Conservation (phyloP, 768 basidiomycete species). For the Panaeolus papilionaceus region DNA sequence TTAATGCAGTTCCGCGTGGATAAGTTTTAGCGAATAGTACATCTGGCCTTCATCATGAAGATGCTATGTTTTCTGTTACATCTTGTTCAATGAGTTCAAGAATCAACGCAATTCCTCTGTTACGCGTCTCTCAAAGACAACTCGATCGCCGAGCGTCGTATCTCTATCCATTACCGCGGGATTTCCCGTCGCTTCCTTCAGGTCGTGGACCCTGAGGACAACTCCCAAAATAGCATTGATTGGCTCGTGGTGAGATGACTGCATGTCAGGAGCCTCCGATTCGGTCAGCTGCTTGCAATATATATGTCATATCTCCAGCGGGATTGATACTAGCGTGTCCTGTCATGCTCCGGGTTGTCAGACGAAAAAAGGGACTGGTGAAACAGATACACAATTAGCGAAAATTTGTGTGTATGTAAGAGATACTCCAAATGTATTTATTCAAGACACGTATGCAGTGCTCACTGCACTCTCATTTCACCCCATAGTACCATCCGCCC, state of each 20-base stretch:
- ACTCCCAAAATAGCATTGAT: neutral
- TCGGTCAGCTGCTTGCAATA: neutral
- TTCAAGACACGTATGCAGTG: neutral
- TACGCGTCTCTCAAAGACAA: too few species aligned
- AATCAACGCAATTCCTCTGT: too few species aligned
- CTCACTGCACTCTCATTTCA: neutral
- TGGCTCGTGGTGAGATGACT: conserved; percentile 1
- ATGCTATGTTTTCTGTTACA: too few species aligned
- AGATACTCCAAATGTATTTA: neutral
- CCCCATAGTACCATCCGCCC: neutral
- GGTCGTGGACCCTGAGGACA: too few species aligned
- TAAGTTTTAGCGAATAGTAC: neutral
- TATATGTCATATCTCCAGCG: conserved; percentile 1
- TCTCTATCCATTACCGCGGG: too few species aligned
- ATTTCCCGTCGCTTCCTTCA: too few species aligned
- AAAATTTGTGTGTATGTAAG: conserved; percentile 4
- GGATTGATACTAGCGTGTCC: neutral
- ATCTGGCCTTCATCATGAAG: too few species aligned
- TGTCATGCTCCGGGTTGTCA: conserved; percentile 7
- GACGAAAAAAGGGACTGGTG: neutral
- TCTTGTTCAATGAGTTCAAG: too few species aligned
- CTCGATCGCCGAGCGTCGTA: too few species aligned
- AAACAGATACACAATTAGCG: neutral
- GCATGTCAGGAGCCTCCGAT: neutral
- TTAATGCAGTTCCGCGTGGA: neutral